A percentile compares a stretch with the other conserved stretches of the same genome.
phyloP scores from a whole-genome alignment of 768 basidiomycete species.

The Omphalotus guepiniiformis region DNA sequence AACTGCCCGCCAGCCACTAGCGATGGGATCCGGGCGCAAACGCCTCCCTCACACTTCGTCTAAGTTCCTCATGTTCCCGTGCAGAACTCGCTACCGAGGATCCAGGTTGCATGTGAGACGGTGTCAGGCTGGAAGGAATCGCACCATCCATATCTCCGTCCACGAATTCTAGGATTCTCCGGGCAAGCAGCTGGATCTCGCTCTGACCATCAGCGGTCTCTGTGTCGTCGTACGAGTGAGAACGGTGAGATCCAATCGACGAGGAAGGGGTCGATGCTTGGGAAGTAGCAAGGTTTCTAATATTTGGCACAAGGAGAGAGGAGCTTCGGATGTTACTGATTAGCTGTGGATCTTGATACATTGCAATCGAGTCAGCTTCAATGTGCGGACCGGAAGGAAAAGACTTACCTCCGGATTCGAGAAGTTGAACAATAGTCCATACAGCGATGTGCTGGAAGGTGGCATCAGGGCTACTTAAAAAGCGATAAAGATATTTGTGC shows the following conservation, averaged over 20 bases:
- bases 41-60: constrained; percentile 80
- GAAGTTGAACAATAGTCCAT: constrained; percentile 96
- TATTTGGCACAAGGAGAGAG: constrained; percentile 74
- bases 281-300: constrained; percentile 76
- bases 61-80: constrained; percentile 74
- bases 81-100: constrained; percentile 62
- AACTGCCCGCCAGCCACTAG: too few species aligned
- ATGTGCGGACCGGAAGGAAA: background rate
- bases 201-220: constrained; percentile 85
- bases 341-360: constrained; percentile 69
- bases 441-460: constrained; percentile 99
- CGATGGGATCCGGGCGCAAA: constrained; percentile 64
- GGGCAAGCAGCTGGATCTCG: constrained; percentile 83
- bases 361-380: constrained; percentile 4
- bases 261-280: constrained; percentile 66
- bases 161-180: constrained; percentile 83
- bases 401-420: constrained; percentile 85
- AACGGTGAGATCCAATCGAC: constrained; percentile 70
- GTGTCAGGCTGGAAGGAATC: constrained; percentile 55
- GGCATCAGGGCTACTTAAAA: constrained; percentile 88
- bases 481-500: constrained; percentile 90
- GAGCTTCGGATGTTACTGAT: constrained; percentile 89
- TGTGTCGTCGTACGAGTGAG: constrained; percentile 78
- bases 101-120: constrained; percentile 66
- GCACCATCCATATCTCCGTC: constrained; percentile 66